These are phyloP conservation scores for Rhodofomes roseus DNA, from an alignment of 1,284 basidiomycete genomes.

Conservation along the genomic window DNA sequence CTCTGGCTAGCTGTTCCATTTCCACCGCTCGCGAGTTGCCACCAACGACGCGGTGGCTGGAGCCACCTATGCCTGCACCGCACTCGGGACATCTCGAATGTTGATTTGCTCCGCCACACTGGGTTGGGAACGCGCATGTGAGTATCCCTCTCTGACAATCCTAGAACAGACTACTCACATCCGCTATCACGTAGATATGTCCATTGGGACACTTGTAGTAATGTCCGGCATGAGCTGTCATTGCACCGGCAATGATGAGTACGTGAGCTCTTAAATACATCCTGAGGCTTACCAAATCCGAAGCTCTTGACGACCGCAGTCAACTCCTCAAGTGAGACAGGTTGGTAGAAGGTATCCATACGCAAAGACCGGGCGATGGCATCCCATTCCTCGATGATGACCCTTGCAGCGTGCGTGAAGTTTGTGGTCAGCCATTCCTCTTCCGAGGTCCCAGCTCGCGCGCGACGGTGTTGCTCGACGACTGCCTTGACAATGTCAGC, in stretches of 20 bases:
- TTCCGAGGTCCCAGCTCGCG: conserved; percentile 20
- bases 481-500: conserved; percentile 2
- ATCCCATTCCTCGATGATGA: conserved; percentile 35
- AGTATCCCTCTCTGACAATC: too few species aligned
- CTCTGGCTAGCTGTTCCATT: conserved; percentile 38
- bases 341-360: conserved; percentile 35
- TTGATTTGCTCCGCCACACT: conserved; percentile 56
- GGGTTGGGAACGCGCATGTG: neutral
- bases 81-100: conserved; percentile 49
- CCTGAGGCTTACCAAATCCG: conserved; percentile 34
- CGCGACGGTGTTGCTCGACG: conserved; percentile 4
- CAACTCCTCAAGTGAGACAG: conserved; percentile 46
- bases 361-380: conserved; percentile 29
- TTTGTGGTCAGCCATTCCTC: conserved; percentile 34
- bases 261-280: neutral
- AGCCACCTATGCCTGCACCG: conserved; percentile 47
- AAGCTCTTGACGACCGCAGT: conserved; percentile 43
- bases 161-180: conserved; percentile 15
- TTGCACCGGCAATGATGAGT: neutral
- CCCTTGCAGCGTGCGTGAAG: conserved; percentile 27
- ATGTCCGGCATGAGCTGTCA: conserved; percentile 43
- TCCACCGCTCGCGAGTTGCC: conserved; percentile 43
- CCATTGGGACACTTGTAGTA: conserved; percentile 28
- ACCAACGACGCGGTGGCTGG: conserved; percentile 31
- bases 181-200: conserved; percentile 23